Conservation (phyloP, 2,329 filamentous ascomycete species). For the Huntiella decipiens region DNA sequence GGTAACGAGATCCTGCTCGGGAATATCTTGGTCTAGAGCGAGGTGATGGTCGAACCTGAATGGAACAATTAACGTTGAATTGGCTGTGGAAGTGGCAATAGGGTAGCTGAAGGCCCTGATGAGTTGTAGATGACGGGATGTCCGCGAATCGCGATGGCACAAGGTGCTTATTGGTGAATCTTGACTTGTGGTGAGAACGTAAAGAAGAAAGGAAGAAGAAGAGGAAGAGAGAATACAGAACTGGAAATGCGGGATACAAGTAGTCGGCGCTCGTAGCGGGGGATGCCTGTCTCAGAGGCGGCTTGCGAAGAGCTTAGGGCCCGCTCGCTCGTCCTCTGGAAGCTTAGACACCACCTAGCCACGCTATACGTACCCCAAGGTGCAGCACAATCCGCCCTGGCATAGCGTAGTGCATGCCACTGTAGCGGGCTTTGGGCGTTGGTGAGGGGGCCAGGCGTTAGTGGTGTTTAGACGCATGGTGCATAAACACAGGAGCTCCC, state of each 20-base stretch:
- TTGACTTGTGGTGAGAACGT: conserved; percentile 23
- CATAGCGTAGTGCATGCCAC: too few relatives aligned
- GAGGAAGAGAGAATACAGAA: conserved; percentile 13
- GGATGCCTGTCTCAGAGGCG: too few relatives aligned
- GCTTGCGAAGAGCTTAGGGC: too few relatives aligned
- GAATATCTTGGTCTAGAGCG: conserved; percentile 10
- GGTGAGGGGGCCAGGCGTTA: too few relatives aligned
- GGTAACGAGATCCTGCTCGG: conserved; percentile 11
- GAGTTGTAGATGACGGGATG: conserved; percentile 23
- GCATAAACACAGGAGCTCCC: not conserved
- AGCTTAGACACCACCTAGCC: too few relatives aligned
- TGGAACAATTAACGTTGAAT: conserved; percentile 10
- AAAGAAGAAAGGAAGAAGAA: conserved; percentile 15
- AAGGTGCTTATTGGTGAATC: conserved; percentile 12
- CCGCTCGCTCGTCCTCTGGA: too few relatives aligned
- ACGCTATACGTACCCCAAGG: too few relatives aligned
- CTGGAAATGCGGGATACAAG: conserved; percentile 6
- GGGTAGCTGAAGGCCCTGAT: conserved; percentile 89
- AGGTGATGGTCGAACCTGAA: conserved; percentile 11
- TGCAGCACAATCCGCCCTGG: too few relatives aligned
- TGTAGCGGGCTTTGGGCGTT: too few relatives aligned
- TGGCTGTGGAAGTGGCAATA: conserved; percentile 25
- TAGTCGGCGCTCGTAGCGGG: not conserved
- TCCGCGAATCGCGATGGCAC: conserved; percentile 18
- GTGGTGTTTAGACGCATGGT: not conserved